Base-by-base conservation (phyloP, 2,329 filamentous ascomycete genomes). In the Colletotrichum theobromicola region DNA sequence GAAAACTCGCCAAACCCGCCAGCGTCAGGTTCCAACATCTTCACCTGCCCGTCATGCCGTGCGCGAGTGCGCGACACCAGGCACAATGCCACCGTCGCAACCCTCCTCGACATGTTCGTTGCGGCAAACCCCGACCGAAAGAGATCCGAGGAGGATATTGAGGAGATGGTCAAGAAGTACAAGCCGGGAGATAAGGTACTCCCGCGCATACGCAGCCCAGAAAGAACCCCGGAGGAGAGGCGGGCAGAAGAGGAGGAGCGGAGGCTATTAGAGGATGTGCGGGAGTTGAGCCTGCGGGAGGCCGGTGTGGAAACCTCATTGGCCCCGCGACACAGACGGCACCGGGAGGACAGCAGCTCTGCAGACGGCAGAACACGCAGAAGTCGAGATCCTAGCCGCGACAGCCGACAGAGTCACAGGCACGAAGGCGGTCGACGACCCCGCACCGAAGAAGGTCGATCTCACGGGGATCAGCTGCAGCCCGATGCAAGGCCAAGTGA, bases 11-110 rank as follows among this genome's bases (percentile, higher is more conserved):
- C 88, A 15, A 85, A 85, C 13, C 85, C 87, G 55, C 88, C 91
- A 76, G 78, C 87, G 67, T 81, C 88, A 78, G 80, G 89, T 79
- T 75, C 87, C 79, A 79, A 85, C 76, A 81, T 90, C 81, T 98
- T 95, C 83, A 98, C 95, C 60, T 99, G 97, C 85, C 97, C 97
- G 53, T 94, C 95, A 85, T 99, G 97, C 85, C 94, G 97, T 77
- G 94, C 95, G 60, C 85, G 89, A 15, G 96, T 99, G 75, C 93
- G 96, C 76, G 94, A 94, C 79, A 98, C 96, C 57, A 92, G 93
- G 81, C 95, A 95, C 80, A 97, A 98, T 90, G 95, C 97, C 72
- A 95, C 94, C 28, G 94, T 98, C 66, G 96, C 93, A 10, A 98
- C 95, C 3, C 87, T 98, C 60, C 87, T 99, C 74, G 96, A 98